A percentile compares a stretch with the other conserved stretches of the same genome.
These are phyloP conservation scores for Leonotis leonurus DNA, from an alignment of 257 asterid genomes.

Conservation along the genomic window DNA sequence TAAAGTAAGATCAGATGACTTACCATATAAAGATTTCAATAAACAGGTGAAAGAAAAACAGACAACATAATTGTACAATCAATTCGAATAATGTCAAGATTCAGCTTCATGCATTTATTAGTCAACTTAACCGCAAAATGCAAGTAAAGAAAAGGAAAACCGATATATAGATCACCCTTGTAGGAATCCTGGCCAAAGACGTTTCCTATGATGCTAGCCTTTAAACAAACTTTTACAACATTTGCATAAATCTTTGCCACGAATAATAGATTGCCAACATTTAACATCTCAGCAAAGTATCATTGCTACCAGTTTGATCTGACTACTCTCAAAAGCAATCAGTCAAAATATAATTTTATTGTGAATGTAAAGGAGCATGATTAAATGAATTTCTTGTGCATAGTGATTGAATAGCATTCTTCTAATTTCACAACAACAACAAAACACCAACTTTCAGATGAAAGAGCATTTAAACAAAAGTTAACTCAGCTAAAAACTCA, in stretches of 20 bases:
- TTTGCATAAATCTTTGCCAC: neutral
- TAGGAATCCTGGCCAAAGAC: neutral
- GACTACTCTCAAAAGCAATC: neutral
- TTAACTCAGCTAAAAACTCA: no score
- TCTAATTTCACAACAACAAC: neutral
- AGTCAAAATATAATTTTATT: neutral
- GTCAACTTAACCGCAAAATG: neutral
- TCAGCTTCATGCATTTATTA: neutral
- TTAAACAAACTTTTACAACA: neutral
- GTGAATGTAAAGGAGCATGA: neutral
- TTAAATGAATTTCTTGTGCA: neutral
- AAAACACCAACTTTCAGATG: neutral
- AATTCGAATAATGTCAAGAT: neutral
- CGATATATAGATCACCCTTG: neutral
- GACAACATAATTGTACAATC: neutral
- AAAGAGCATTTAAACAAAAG: neutral
- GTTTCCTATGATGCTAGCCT: neutral
- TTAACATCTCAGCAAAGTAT: neutral
- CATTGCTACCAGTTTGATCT: neutral
- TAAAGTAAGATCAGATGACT: conserved; percentile 49
- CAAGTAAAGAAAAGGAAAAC: neutral
- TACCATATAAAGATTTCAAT: conserved; percentile 17
- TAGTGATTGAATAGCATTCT: neutral
- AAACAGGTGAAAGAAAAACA: neutral
- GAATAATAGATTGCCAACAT: neutral